Evolutionary conservation across 305 asterid genomes (phyloP), one percentile per base, ranked within the genome.

Genomic region (Solanum hybrid): DNA sequence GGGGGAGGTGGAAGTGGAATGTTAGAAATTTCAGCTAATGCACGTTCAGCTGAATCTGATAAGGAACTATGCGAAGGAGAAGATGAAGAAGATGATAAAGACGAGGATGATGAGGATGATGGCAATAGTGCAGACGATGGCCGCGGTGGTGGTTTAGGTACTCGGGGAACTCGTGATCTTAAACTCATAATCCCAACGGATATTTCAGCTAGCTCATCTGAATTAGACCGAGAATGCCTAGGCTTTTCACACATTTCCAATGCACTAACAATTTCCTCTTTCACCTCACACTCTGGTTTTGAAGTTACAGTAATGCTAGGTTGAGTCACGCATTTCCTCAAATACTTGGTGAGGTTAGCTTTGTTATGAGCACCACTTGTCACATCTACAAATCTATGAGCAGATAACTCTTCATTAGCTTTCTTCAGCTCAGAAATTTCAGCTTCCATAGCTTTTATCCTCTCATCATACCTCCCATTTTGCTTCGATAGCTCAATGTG

Each of bases 81-180:
- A 12, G 98, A 95, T 6, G 89, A 91, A 26, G 94, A 93, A 5
- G 96, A 91, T n/a, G 91, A 89, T 77, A 90, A 87, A 7, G 90
- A 84, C 5, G 94, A 92, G 11, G 87, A 39, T 8, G 93, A 87
- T 36, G 93, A 88, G 2, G 93, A 45, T 15, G 95, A 89, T 13
- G 95, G 89, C 89, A 92, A 91, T 27, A 82, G 26, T 3, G 87
- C 33, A 7, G 97, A 90, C 2, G 95, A 92, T 12, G 99, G 99
- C 86, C 93, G 92, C 24, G 99, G 99, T 20, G 99, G 99, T 14
- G 99, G 99, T 81, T 92, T 95, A 1, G 99, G 99, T 88, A 97
- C 95, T 20, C 98, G 93, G 7, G 99, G 98, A 41, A 57, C 94
- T 41, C 98, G 96, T 75, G 98, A 93, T 92, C 94, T 95, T 38